phyloP scores from a whole-genome alignment of 1,284 basidiomycete genomes.

The Ustilago trichophora region DNA sequence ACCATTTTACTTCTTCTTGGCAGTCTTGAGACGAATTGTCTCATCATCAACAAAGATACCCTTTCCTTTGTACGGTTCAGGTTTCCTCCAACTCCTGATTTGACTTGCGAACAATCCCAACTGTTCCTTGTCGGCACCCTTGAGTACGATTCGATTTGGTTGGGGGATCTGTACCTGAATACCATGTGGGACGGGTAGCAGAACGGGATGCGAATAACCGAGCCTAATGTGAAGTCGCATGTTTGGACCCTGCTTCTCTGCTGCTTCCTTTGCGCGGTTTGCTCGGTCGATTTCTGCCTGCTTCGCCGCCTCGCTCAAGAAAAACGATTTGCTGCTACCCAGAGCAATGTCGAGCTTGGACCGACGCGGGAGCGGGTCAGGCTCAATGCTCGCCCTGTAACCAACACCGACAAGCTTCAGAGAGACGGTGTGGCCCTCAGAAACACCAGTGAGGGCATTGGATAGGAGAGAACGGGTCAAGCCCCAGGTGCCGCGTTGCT shows the following conservation, averaged over 20 bases:
- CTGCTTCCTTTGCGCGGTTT: not conserved
- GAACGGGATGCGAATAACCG: slow-evolving; percentile 87
- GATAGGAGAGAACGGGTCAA: slow-evolving; percentile 85
- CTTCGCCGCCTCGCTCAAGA: slow-evolving; percentile 46
- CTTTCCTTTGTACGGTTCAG: slow-evolving; percentile 89
- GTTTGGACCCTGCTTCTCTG: slow-evolving; percentile 31
- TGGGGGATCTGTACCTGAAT: slow-evolving; percentile 63
- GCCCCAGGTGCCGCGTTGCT: slow-evolving; percentile 90
- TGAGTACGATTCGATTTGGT: slow-evolving; percentile 70
- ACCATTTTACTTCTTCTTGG: slow-evolving; percentile 87
- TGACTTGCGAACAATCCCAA: slow-evolving; percentile 88
- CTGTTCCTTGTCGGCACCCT: slow-evolving; percentile 71
- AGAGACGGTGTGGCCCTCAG: slow-evolving; percentile 82
- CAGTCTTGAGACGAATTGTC: slow-evolving; percentile 85
- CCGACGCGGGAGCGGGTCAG: slow-evolving; percentile 72
- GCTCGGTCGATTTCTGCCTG: slow-evolving; percentile 39
- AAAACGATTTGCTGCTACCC: slow-evolving; percentile 28
- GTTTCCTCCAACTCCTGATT: slow-evolving; percentile 83
- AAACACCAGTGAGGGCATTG: slow-evolving; percentile 90
- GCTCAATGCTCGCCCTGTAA: slow-evolving; percentile 86
- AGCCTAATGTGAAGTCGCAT: slow-evolving; percentile 68
- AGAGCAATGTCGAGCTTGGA: slow-evolving; percentile 52
- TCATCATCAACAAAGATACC: slow-evolving; percentile 92
- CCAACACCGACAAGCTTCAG: slow-evolving; percentile 93
- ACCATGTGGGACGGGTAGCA: slow-evolving; percentile 76